Percentiles rank a stretch among this genome's conserved stretches.
Conservation (phyloP, 2,329 filamentous ascomycete species). For the Sarocladium brachiariae region DNA sequence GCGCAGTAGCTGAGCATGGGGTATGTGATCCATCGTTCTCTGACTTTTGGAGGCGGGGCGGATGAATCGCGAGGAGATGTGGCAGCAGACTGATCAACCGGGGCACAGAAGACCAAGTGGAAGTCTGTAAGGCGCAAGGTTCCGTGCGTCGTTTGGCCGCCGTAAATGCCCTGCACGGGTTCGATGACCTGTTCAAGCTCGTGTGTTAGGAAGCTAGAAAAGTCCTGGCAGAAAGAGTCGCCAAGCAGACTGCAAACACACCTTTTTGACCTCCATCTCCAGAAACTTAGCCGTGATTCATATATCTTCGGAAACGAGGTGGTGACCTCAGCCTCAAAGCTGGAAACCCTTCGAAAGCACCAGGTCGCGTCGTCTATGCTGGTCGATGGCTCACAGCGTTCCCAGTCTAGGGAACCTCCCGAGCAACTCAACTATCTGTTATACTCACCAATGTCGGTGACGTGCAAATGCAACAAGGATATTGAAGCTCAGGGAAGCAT, state of each 20-base stretch:
- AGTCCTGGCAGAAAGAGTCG: background rate
- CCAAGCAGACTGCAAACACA: background rate
- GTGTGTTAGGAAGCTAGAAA: background rate
- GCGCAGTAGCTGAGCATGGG: conserved; percentile 81
- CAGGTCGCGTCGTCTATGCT: no score
- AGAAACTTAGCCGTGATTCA: no score
- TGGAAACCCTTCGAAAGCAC: no score
- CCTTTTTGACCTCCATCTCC: conserved; percentile 3
- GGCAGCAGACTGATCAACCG: conserved; percentile 24
- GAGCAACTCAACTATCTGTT: no score
- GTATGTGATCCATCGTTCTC: conserved; percentile 90
- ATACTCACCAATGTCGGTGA: background rate
- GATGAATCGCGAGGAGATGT: conserved; percentile 13
- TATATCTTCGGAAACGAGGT: no score
- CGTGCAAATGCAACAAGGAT: background rate
- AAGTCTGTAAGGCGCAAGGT: conserved; percentile 56
- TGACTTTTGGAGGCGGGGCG: conserved; percentile 25
- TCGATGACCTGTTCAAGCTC: conserved; percentile 37
- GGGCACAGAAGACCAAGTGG: conserved; percentile 50
- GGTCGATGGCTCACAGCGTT: no score
- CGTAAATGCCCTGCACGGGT: conserved; percentile 53
- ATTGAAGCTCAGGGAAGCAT: conserved; percentile 5
- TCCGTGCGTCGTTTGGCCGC: conserved; percentile 49
- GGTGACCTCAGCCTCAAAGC: no score
- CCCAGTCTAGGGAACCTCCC: no score